Percentiles rank a stretch among this genome's conserved stretches.
These are phyloP conservation scores for Schizochytrium sp. DNA, from an alignment of 108 stramenopile species.

Conservation along the genomic window DNA sequence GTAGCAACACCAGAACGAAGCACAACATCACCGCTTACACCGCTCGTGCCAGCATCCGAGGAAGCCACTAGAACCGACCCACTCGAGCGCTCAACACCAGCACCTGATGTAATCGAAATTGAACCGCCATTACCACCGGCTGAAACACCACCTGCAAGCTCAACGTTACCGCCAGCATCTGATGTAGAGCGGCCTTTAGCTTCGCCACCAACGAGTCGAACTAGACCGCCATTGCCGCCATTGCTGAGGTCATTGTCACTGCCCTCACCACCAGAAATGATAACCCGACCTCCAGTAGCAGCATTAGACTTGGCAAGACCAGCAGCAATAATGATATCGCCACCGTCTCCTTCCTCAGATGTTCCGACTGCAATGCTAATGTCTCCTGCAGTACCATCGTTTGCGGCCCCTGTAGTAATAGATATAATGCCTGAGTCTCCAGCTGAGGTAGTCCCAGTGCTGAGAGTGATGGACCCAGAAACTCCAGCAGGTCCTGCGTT, in stretches of 20 bases:
- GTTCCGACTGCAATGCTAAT: constrained; percentile 68
- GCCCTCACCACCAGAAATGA: constrained; percentile 71
- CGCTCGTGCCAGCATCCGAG: constrained; percentile 64
- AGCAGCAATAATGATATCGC: constrained; percentile 68
- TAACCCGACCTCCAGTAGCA: constrained; percentile 64
- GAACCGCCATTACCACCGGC: constrained; percentile 67
- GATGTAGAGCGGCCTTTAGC: constrained; percentile 61
- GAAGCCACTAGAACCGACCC: constrained; percentile 67
- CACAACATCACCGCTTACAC: constrained; percentile 68
- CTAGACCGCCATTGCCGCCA: constrained; percentile 69
- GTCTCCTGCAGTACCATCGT: constrained; percentile 68
- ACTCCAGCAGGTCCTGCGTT: constrained; percentile 71
- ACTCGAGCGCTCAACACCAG: constrained; percentile 57
- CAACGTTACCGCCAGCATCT: constrained; percentile 67
- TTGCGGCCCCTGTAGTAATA: constrained; percentile 67
- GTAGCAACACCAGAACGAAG: constrained; percentile 67
- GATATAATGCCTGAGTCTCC: constrained; percentile 68
- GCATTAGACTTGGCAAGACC: constrained; percentile 63
- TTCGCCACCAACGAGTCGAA: constrained; percentile 65
- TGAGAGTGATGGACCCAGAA: constrained; percentile 64
- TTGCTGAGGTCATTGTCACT: constrained; percentile 67
- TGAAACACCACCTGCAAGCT: constrained; percentile 65
- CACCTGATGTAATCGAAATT: constrained; percentile 69
- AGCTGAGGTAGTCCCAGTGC: constrained; percentile 68
- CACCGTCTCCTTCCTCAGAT: constrained; percentile 69